Base-by-base conservation (phyloP, 208 protist species). In the Acanthamoeba castellanii region DNA sequence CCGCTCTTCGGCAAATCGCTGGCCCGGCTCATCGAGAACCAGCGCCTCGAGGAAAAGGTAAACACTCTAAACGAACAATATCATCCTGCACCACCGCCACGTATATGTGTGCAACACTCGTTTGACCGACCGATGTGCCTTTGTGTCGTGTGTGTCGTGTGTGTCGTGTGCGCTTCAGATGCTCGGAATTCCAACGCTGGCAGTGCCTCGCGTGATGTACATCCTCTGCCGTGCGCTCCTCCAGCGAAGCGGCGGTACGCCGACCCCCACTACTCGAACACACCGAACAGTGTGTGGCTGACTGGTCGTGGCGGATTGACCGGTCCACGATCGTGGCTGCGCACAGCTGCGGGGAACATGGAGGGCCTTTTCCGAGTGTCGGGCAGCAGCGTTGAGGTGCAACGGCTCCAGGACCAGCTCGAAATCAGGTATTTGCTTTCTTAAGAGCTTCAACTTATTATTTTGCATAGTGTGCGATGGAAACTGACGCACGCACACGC, bases 211-310 rank as follows among this genome's bases (percentile, higher is more conserved):
- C 30, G 22, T 81, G 2, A 11, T 81, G n/a, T 81, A 81, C 72
- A n/a, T 81, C 72, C 72, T 81, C 37, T 81, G 34, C 72, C 72
- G 72, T 11, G n/a, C 72, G 34, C 72, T 81, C 72, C 14, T 81
- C 20, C 72, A 81, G 72, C 30, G 72, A 34, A 50, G 72, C 37
- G 22, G 34, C 13, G 32, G 55, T 59, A 59, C 55, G 55, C 55
- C 14, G 1, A 22, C 25, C 72, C 42, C 37, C 4, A 1, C 20
- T n/a, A 68, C 27, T 6, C 61, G 61, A 27, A 18, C 4, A 68
- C 61, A 1, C 1, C 5, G 61, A 68, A 27, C 27, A 27, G 61
- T 68, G 16, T 68, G 16, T 18, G 61, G 61, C 27, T 68, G 42
- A 47, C 42, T 37, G 37, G 37, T 37, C 57, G 22, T 25, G 55